Percentiles rank a stretch among this genome's conserved stretches.
phyloP scores from a whole-genome alignment of 352 stramenopile genomes.

The Phytophthora rubi region DNA sequence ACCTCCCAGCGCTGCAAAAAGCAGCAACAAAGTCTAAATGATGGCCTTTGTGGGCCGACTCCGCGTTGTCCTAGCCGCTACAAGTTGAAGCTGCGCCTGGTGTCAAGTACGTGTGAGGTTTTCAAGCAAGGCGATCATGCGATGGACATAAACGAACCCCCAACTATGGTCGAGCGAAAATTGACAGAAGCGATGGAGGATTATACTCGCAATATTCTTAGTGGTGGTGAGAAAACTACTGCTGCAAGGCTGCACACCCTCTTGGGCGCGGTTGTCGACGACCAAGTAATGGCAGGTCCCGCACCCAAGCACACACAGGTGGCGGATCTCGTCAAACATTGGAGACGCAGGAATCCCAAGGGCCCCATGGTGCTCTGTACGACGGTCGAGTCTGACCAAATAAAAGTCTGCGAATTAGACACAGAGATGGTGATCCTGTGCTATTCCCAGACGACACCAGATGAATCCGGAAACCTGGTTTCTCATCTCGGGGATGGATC shows the following conservation, averaged over 20 bases:
- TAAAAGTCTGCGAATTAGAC: too few relatives aligned
- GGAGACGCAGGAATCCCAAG: conserved; percentile 3
- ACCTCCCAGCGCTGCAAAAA: neutral
- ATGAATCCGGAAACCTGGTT: neutral
- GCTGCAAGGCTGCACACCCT: neutral
- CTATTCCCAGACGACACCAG: neutral
- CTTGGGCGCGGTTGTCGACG: neutral
- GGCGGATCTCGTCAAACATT: conserved; percentile 11
- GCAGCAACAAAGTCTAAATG: neutral
- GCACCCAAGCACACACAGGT: neutral
- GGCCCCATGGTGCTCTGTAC: conserved; percentile 6
- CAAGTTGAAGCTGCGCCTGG: conserved; percentile 2
- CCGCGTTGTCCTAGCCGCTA: neutral
- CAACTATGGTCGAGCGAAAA: neutral
- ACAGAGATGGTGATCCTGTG: conserved; percentile 6
- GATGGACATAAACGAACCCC: conserved; percentile 12
- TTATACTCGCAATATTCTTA: too few relatives aligned
- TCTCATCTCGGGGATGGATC: conserved; percentile 4
- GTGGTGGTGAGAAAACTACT: too few relatives aligned
- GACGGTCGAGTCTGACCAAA: conserved; percentile 1
- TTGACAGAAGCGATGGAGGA: neutral
- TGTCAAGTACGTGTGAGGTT: neutral
- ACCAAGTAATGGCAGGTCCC: neutral
- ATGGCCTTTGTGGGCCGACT: neutral
- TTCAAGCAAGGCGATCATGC: neutral